Base-by-base conservation (phyloP, 768 basidiomycete genomes). In the Boletus rex-veris region DNA sequence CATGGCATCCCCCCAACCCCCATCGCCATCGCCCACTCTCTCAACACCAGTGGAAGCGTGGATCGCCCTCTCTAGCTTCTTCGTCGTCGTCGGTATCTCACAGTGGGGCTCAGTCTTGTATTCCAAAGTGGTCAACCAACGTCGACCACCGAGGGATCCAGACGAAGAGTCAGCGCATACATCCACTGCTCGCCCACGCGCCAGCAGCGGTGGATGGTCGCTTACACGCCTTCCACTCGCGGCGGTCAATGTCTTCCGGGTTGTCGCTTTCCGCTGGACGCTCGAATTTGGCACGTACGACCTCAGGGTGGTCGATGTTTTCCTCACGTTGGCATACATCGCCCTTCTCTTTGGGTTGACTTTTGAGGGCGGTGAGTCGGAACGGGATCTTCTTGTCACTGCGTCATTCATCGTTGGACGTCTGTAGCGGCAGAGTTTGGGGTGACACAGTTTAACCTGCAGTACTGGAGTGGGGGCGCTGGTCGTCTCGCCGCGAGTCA, bases 201-300 rank as follows among this genome's bases (percentile, higher is more conserved):
- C 11, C 24, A 6, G 67, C 19, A 6, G 68, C 67, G 21, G 64
- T 65, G 18, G 66, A 59, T 9, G 78, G 77, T 68, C 74, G 68
- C 53, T 76, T 70, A 38, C 61, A 30, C 70, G 73, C 28, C 52
- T 76, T 10, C 72, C 74, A 1, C 54, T 61, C n/a, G 78, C 75
- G 2, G 28, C 73, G 19, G 63, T 73, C 33, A 73, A 80, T 12
- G 65, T 64, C 7, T 82, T 81, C 64, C 74, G 76, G 19, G 76
- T 81, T 19, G 52, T 77, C 18, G 74, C 75, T 7, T 83, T 82
- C 60, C 77, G 82, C 14, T 72, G 70, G 62, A 75, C 73, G 4
- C 54, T 83, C 35, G 72, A 77, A 15, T 68, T 81, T 19, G 80
- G 79, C 14, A 64, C 71, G 52, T 72, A 54, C 63, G 72, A 39